Evolutionary conservation across 176 grass and related monocot species (phyloP).

Genomic region (Microstegium vimineum): DNA sequence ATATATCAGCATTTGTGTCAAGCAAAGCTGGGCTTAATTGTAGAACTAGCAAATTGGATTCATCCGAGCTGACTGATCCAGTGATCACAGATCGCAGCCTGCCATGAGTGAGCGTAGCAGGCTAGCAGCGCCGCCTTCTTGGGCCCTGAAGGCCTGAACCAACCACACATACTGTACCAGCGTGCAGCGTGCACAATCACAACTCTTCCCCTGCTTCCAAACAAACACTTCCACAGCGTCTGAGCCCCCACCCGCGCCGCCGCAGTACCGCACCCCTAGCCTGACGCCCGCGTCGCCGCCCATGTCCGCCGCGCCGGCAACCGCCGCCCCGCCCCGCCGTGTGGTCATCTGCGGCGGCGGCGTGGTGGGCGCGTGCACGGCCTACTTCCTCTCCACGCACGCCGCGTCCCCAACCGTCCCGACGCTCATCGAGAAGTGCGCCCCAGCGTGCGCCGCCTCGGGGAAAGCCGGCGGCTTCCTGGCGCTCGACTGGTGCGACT

Average conservation of each 20-base stretch:
- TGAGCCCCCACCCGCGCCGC: background rate
- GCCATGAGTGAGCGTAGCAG: too few relatives aligned
- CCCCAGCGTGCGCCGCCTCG: constrained; percentile 79
- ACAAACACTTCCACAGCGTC: background rate
- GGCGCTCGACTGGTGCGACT: constrained; percentile 90
- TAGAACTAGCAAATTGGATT: too few relatives aligned
- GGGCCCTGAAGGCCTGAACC: too few relatives aligned
- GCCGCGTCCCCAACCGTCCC: constrained; percentile 27
- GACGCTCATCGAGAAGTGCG: constrained; percentile 60
- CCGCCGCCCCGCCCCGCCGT: constrained; percentile 32
- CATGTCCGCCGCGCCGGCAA: constrained; percentile 5
- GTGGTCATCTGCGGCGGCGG: constrained; percentile 81
- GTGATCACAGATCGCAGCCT: too few relatives aligned
- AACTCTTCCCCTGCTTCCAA: background rate
- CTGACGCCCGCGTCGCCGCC: background rate
- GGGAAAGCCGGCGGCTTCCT: constrained; percentile 90
- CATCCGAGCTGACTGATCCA: too few relatives aligned
- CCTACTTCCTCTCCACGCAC: constrained; percentile 77
- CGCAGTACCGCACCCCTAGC: background rate
- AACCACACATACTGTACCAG: too few relatives aligned
- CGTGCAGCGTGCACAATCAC: background rate
- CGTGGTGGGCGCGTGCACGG: constrained; percentile 76
- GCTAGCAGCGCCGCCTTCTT: too few relatives aligned
- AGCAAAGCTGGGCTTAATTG: too few relatives aligned
- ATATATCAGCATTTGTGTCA: too few relatives aligned